Conservation (phyloP, 495 filamentous ascomycete species). For the Entonaema liquescens region DNA sequence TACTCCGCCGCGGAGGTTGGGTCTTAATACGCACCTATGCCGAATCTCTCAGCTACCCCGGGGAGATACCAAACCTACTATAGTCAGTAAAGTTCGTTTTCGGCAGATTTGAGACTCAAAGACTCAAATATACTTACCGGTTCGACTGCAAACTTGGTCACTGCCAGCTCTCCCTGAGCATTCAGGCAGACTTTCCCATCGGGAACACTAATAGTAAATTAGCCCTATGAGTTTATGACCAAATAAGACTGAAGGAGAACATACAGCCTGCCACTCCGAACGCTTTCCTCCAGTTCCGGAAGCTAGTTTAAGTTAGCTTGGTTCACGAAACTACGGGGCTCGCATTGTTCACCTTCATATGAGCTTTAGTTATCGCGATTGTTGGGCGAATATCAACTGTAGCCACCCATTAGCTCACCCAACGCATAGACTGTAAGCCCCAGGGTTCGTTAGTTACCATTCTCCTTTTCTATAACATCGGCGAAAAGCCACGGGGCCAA, state of each 20-base stretch:
- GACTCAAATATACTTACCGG: conserved; percentile 61
- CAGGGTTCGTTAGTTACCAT: conserved; percentile 48
- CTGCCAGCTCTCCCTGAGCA: conserved; percentile 81
- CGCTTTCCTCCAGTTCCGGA: conserved; percentile 89
- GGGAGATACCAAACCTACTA: conserved; percentile 87
- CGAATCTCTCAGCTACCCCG: conserved; percentile 93
- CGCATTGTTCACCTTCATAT: conserved; percentile 75
- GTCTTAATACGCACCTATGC: conserved; percentile 67
- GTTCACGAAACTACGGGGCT: background rate
- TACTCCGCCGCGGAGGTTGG: background rate
- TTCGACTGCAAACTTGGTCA: conserved; percentile 97
- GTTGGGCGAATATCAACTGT: conserved; percentile 88
- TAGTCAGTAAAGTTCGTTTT: conserved; percentile 5
- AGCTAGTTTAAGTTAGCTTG: conserved; percentile 56
- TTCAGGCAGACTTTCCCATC: conserved; percentile 94
- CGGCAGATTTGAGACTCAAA: background rate
- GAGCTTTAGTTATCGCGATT: conserved; percentile 91
- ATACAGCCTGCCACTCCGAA: conserved; percentile 75
- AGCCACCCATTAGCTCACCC: conserved; percentile 26
- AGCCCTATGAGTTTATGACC: conserved; percentile 32
- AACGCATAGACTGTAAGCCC: background rate
- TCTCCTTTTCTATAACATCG: conserved; percentile 71
- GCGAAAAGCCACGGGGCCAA: conserved; percentile 83
- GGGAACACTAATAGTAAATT: conserved; percentile 60
- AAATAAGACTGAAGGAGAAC: conserved; percentile 6